Evolutionary conservation across 2,329 filamentous ascomycete genomes (phyloP), one percentile per base, ranked within the genome.

Genomic region (Calcarisporium arbuscula): DNA sequence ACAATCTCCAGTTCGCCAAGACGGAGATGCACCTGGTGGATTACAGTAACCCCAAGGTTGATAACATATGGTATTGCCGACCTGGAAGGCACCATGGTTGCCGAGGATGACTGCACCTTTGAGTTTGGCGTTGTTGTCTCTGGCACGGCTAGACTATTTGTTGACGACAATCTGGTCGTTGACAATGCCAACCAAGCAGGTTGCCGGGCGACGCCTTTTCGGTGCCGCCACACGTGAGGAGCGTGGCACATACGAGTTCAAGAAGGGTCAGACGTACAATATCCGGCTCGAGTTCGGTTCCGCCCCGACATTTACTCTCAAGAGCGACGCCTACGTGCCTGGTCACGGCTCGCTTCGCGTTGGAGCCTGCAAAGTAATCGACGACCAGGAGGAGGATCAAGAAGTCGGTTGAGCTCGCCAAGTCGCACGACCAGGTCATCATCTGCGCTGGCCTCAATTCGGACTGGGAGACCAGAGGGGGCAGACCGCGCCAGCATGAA

Each of bases 401-500:
- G 32, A 69, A 78, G 40, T 84, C 85, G 1, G 80, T 82, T 2
- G 66, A 72, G 19, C 65, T 83, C 6, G 86, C 86, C 19, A 72
- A 70, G 51, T 68, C 74, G 27, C 80, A 80, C 2, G 84, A 90
- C 37, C 82, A 89, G 51, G 85, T 89, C 30, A 71, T 92, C 41
- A 67, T 92, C 35, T 84, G 85, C 51, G 80, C 80, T 3, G 86
- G 86, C 2, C 70, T 92, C 30, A 89, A 88, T 50, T 74, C 73
- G 23, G 84, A 90, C 51, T 90, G 84, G 82, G 85, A 90, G 56
- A 81, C 80, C 0, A n/a, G 85, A 89, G 61, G 83, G 83, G 20
- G 68, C 74, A 25, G 87, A 95, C 59, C 78, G 87, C 26, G 82
- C 80, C 47, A 83, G 82, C 56, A 76, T 95, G 56, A 82, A 80